Percentiles rank a stretch among this genome's conserved stretches.
phyloP scores from a whole-genome alignment of 306 rosid species.

The Abrus pulchellus region DNA sequence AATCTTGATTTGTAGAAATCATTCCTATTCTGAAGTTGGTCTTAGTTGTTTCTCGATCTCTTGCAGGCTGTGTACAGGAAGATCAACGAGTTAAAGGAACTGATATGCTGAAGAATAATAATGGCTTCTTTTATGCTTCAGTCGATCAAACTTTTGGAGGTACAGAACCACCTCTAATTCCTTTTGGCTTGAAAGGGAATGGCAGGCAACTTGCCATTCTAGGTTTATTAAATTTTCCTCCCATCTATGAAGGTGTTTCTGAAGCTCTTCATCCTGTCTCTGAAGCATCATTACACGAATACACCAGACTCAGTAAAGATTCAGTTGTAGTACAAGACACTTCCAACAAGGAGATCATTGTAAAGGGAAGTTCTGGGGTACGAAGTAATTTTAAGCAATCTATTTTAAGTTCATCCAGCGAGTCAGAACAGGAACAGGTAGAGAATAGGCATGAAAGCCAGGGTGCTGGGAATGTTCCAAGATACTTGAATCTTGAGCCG shows the following conservation, averaged over 20 bases:
- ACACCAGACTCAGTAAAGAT: constrained; percentile 52
- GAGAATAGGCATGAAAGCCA: constrained; percentile 58
- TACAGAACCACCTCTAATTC: constrained; percentile 53
- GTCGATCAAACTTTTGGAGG: constrained; percentile 58
- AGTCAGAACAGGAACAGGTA: constrained; percentile 57
- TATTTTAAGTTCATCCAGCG: constrained; percentile 47
- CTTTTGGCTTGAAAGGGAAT: constrained; percentile 58
- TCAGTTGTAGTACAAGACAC: constrained; percentile 53
- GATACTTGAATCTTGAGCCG: constrained; percentile 84
- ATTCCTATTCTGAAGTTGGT: constrained; percentile 41
- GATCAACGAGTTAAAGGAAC: constrained; percentile 54
- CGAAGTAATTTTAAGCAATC: constrained; percentile 50
- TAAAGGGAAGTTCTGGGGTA: constrained; percentile 52
- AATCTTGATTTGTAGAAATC: background rate
- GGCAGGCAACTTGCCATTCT: constrained; percentile 49
- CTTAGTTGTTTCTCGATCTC: constrained; percentile 46
- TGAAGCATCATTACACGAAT: constrained; percentile 51
- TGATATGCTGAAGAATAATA: constrained; percentile 47
- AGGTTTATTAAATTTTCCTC: constrained; percentile 53
- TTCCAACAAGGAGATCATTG: constrained; percentile 50
- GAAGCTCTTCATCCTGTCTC: constrained; percentile 53
- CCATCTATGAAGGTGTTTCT: constrained; percentile 55
- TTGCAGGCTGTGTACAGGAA: constrained; percentile 60
- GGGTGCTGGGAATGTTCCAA: constrained; percentile 62
- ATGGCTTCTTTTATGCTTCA: constrained; percentile 49